phyloP scores from a whole-genome alignment of 306 rosid genomes.

The Cicer arietinum region DNA sequence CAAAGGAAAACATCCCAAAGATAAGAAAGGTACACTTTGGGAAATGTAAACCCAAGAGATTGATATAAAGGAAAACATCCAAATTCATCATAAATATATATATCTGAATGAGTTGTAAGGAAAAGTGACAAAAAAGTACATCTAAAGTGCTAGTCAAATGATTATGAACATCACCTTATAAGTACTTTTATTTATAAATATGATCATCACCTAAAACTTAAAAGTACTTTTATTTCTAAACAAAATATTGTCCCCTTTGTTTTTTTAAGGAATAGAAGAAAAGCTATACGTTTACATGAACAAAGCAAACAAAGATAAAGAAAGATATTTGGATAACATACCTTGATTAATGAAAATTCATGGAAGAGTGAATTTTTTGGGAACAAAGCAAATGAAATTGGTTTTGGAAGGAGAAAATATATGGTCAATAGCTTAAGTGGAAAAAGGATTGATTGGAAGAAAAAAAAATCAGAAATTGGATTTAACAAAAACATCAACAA shows the following conservation, averaged over 20 bases:
- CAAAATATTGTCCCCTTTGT: constrained; percentile 30
- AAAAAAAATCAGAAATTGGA: constrained; percentile 29
- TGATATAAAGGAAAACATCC: constrained; percentile 3
- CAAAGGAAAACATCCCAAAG: neutral
- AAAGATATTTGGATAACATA: constrained; percentile 45
- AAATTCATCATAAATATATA: neutral
- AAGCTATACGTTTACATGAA: neutral
- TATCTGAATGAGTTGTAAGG: constrained; percentile 31
- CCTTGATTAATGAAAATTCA: constrained; percentile 55
- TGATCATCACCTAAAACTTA: neutral
- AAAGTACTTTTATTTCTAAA: neutral
- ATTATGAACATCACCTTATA: constrained; percentile 7
- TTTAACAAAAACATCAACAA: neutral
- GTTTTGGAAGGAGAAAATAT: constrained; percentile 32
- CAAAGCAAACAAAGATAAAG: no score
- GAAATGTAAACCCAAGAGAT: neutral
- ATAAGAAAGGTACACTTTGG: neutral
- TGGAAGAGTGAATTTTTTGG: constrained; percentile 44
- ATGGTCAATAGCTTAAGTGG: constrained; percentile 13
- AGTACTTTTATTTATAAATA: neutral
- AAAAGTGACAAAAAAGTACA: neutral
- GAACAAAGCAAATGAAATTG: constrained; percentile 32
- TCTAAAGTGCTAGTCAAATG: constrained; percentile 14
- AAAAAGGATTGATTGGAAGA: constrained; percentile 25
- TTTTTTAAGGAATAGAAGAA: constrained; percentile 31